Evolutionary conservation across 306 rosid genomes (phyloP).

Genomic region (Begonia fuchsioides): DNA sequence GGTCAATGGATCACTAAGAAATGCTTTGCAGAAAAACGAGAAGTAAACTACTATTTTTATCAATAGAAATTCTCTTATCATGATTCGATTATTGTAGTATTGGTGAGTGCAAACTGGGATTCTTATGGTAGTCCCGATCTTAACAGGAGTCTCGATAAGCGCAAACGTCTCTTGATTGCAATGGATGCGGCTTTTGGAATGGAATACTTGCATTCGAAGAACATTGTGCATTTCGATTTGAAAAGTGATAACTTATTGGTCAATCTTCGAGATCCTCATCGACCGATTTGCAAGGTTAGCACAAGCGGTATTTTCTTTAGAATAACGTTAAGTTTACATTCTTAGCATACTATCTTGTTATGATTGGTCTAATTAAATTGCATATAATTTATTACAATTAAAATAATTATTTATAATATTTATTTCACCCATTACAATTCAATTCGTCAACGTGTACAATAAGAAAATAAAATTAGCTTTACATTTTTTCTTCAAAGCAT

Average conservation of each 20-base stretch:
- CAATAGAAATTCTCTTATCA: background rate
- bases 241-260: constrained; percentile 95
- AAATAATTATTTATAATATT: too few species aligned
- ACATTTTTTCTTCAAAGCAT: too few species aligned
- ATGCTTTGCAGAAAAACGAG: constrained; percentile 69
- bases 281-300: constrained; percentile 86
- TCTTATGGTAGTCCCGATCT: constrained; percentile 1
- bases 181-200: constrained; percentile 95
- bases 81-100: background rate
- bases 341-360: too few species aligned
- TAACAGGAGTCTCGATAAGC: constrained; percentile 73
- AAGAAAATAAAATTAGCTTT: too few species aligned
- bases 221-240: constrained; percentile 89
- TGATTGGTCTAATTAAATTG: too few species aligned
- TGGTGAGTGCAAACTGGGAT: too few species aligned
- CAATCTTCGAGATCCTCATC: constrained; percentile 86
- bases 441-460: too few species aligned
- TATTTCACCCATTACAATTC: too few species aligned
- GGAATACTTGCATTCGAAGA: constrained; percentile 93
- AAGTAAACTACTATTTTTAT: constrained; percentile 28
- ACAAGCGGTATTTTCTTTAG: too few species aligned
- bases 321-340: too few species aligned
- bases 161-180: constrained; percentile 75
- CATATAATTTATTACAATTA: too few species aligned
- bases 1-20: constrained; percentile 87